phyloP scores from a whole-genome alignment of 2,329 filamentous ascomycete species.

The Podosphaera fusca region DNA sequence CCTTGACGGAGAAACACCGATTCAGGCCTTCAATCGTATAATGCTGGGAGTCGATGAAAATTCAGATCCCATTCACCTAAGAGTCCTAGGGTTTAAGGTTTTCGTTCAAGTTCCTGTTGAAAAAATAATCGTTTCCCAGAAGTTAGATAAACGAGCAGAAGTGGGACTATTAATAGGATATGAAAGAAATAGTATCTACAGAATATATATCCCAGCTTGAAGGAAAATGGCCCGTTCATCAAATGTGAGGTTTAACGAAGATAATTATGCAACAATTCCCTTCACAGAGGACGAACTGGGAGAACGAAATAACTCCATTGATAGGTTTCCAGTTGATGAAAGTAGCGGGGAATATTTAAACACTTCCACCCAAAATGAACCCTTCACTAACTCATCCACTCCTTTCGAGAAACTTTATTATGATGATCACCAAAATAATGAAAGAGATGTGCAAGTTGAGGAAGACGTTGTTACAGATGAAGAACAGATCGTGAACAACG shows the following conservation, averaged over 20 bases:
- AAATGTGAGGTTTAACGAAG: background rate
- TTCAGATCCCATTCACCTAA: background rate
- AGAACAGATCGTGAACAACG: background rate
- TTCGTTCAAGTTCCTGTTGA: background rate
- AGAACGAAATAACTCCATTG: too few relatives aligned
- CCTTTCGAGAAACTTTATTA: conserved; percentile 1
- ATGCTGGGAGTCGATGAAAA: background rate
- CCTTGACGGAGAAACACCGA: background rate
- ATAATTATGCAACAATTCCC: background rate
- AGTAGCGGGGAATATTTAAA: background rate
- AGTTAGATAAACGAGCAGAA: background rate
- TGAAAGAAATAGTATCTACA: background rate
- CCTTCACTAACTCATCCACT: background rate
- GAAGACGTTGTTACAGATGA: background rate
- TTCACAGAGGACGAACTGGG: too few relatives aligned
- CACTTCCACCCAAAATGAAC: background rate
- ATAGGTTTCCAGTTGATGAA: background rate
- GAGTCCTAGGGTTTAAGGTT: background rate
- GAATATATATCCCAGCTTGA: background rate
- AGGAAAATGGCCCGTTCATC: background rate
- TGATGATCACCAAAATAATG: background rate
- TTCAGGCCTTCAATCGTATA: background rate
- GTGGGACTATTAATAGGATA: background rate
- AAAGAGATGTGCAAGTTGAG: background rate
- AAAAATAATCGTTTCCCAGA: background rate